Base-by-base conservation (phyloP, 441 rosid genomes). In the Euphorbia schlechtendalii region DNA sequence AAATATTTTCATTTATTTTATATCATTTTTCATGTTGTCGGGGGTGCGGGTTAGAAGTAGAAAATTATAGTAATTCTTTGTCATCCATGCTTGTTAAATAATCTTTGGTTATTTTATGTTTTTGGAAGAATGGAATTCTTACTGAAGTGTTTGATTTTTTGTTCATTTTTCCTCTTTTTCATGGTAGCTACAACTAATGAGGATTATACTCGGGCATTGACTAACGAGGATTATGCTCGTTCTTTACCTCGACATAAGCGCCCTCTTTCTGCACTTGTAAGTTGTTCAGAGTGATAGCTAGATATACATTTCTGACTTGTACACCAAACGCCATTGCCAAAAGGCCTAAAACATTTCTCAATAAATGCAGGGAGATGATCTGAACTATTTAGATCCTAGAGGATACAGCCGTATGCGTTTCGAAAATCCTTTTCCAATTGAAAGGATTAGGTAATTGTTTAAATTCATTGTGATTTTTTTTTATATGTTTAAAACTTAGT, bases 221-320 rank as follows among this genome's bases (percentile, higher is more conserved):
- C 17, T 4, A 61, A 38, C 49, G 8, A 20, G 57, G 69, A 56
- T 36, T 46, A 34, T 53, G 41, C 68, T 40, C 61, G 21, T 22
- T 25, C 27, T 2, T 36, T 60, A 20, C 49, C 61, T 41, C 73
- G 75, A 54, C 69, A 14, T 28, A 75, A 75, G 59, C 75, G 78
- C 36, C 45, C 67, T 3, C 62, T 58, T 64, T 59, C 69, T 55
- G 59, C 66, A 15, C 38, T 71, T 59, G 78, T 75, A 40, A 67
- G 71, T 56, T 20, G 20, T 40, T 20, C 22, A 45, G 18, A 41
- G 30, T 27, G 30, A 21, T 63, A 21, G 20, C 55, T 45, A 36
- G 28, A 49, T 45, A 11, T 45, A 22, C 27, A 8, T 61, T 45
- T 24, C 30, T 32, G 18, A 20, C 43, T 13, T 22, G 24, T 51